A percentile compares a stretch with the other conserved stretches of the same genome.
These are phyloP conservation scores for Aristolochia contorta DNA, from an alignment of 164 flowering plant species.

Conservation along the genomic window DNA sequence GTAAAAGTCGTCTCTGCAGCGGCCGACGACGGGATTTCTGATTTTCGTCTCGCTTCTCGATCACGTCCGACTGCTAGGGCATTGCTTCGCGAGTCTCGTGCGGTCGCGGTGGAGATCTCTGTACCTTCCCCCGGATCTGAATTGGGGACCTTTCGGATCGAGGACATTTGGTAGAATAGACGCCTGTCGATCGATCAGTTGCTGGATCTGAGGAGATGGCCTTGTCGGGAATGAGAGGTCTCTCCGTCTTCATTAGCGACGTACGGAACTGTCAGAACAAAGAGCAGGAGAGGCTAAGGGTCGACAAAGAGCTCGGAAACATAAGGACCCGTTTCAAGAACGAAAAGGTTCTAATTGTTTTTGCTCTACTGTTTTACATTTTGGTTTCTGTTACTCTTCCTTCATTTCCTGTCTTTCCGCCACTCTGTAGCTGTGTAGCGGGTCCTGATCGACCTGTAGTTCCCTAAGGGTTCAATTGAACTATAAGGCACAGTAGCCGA, in stretches of 20 bases:
- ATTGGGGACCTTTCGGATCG: conserved; percentile 1
- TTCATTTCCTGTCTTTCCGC: too few relatives aligned
- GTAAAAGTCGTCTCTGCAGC: conserved; percentile 32
- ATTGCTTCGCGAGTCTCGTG: not conserved
- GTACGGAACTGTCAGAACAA: conserved; percentile 88
- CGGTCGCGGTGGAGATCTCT: conserved; percentile 6
- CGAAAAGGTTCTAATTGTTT: conserved; percentile 47
- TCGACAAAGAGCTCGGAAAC: conserved; percentile 94
- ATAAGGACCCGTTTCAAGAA: conserved; percentile 78
- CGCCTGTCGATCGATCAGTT: conserved; percentile 1
- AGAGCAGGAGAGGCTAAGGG: conserved; percentile 76
- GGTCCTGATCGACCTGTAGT: too few relatives aligned
- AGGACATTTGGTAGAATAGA: not conserved
- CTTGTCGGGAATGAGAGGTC: conserved; percentile 95
- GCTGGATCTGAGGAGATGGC: conserved; percentile 74
- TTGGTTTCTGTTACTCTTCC: too few relatives aligned
- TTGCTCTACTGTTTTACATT: too few relatives aligned
- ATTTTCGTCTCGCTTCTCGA: conserved; percentile 17
- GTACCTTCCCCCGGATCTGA: conserved; percentile 6
- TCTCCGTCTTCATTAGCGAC: conserved; percentile 93
- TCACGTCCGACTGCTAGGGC: conserved; percentile 1
- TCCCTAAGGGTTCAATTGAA: too few relatives aligned
- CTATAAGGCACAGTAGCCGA: too few relatives aligned
- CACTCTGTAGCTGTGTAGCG: too few relatives aligned
- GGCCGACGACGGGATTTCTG: conserved; percentile 23